phyloP scores from a whole-genome alignment of 2,329 filamentous ascomycete genomes.

The Knoxdaviesia capensis region DNA sequence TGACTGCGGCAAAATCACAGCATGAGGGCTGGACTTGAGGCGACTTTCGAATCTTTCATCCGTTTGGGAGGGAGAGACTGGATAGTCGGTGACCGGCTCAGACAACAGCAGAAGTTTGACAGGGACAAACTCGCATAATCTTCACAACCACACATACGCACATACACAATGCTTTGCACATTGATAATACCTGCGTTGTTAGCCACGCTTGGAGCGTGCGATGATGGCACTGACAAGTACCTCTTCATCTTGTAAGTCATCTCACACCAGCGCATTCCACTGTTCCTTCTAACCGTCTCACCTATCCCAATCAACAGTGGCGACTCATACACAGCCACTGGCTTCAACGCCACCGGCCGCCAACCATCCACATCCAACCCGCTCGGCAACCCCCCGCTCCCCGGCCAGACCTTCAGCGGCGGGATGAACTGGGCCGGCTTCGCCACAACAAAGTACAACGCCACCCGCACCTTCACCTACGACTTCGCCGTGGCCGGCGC shows the following conservation, averaged over 20 bases:
- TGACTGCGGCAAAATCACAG: too few species aligned
- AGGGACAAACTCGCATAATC: too few species aligned
- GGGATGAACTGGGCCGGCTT: constrained; percentile 32
- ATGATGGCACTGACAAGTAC: not conserved
- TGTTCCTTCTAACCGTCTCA: not conserved
- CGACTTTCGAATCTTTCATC: too few species aligned
- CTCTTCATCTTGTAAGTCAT: constrained; percentile 5
- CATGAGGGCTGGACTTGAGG: too few species aligned
- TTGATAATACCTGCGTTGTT: too few species aligned
- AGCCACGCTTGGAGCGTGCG: too few species aligned
- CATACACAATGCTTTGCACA: too few species aligned
- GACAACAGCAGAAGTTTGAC: too few species aligned
- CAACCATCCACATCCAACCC: constrained; percentile 34
- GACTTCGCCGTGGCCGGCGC: constrained; percentile 34
- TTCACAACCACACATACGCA: too few species aligned
- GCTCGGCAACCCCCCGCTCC: constrained; percentile 39
- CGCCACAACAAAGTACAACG: constrained; percentile 24
- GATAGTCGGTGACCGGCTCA: too few species aligned
- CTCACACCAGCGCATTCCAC: not conserved
- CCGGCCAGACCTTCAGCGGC: constrained; percentile 25
- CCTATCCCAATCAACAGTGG: constrained; percentile 7
- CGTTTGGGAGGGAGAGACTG: too few species aligned
- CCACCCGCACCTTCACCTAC: constrained; percentile 22
- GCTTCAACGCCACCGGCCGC: constrained; percentile 29
- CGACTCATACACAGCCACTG: constrained; percentile 15